Percentiles rank a stretch among this genome's conserved stretches.
Conservation (phyloP, 179 eudicot species). For the Nepenthes alata region DNA sequence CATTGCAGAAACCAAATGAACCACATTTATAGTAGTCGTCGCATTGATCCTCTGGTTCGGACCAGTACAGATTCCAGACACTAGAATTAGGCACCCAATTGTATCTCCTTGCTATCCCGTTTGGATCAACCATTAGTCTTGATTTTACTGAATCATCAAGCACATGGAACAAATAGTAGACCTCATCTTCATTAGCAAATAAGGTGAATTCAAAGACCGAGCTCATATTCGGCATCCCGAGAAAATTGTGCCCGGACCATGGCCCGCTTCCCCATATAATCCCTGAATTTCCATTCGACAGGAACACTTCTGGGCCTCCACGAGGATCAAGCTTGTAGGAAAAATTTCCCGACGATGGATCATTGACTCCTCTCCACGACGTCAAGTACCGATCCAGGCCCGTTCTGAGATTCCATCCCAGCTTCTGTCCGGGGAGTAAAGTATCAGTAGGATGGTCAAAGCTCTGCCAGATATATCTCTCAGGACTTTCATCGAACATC, state of each 20-base stretch:
- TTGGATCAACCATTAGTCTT: slow-evolving; percentile 27
- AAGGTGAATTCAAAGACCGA: slow-evolving; percentile 25
- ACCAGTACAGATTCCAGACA: slow-evolving; percentile 43
- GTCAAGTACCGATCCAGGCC: slow-evolving; percentile 19
- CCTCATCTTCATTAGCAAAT: slow-evolving; percentile 11
- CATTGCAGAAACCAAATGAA: slow-evolving; percentile 35
- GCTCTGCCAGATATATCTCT: slow-evolving; percentile 25
- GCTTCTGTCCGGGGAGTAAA: slow-evolving; percentile 19
- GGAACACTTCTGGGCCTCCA: slow-evolving; percentile 46
- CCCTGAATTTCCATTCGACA: slow-evolving; percentile 5
- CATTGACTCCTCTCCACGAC: slow-evolving; percentile 29
- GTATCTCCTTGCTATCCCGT: slow-evolving; percentile 26
- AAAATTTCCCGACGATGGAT: slow-evolving; percentile 44
- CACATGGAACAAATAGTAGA: slow-evolving; percentile 27
- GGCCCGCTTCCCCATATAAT: slow-evolving; percentile 55
- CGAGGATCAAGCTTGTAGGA: slow-evolving; percentile 29
- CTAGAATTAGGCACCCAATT: slow-evolving; percentile 30
- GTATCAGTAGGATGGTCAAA: slow-evolving; percentile 19
- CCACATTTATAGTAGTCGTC: slow-evolving; percentile 50
- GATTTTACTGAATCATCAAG: slow-evolving; percentile 24
- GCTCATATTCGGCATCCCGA: slow-evolving; percentile 53
- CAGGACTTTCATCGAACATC: slow-evolving; percentile 8
- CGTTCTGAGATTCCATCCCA: slow-evolving; percentile 13
- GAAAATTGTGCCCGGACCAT: slow-evolving; percentile 69
- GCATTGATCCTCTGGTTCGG: slow-evolving; percentile 44